Conservation (phyloP, 2,329 filamentous ascomycete species). For the Reticulascus tulasneorum region DNA sequence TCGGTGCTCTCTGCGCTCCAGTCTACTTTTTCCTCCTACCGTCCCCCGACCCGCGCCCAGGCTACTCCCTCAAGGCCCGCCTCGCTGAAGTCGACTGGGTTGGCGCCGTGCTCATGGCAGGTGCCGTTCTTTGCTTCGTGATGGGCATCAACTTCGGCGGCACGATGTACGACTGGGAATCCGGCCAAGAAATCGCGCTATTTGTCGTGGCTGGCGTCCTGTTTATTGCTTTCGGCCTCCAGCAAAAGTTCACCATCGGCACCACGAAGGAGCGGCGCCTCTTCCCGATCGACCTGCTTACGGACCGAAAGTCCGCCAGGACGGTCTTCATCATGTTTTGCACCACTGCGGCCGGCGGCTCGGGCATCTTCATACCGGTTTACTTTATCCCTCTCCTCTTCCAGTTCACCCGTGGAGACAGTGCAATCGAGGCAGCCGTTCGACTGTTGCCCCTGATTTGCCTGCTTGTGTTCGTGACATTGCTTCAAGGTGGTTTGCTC, state of each 20-base stretch:
- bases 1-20: conserved; percentile 29
- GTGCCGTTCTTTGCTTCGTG: conserved; percentile 34
- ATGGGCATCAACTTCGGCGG: conserved; percentile 51
- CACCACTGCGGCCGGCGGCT: conserved; percentile 5
- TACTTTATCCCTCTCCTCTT: conserved; percentile 50
- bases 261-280: conserved; percentile 32
- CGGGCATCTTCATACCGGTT: conserved; percentile 20
- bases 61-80: conserved; percentile 18
- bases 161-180: conserved; percentile 41
- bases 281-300: conserved; percentile 45
- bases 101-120: conserved; percentile 39
- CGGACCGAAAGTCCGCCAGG: conserved; percentile 14
- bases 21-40: conserved; percentile 25
- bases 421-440: conserved; percentile 32
- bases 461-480: conserved; percentile 24
- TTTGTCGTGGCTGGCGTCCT: conserved; percentile 39
- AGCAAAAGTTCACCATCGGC: conserved; percentile 38
- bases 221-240: conserved; percentile 37
- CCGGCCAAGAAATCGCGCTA: conserved; percentile 37
- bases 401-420: conserved; percentile 39
- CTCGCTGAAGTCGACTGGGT: conserved; percentile 38
- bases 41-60: conserved; percentile 16
- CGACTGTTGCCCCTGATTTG: conserved; percentile 36
- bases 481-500: conserved; percentile 19
- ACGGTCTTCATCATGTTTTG: conserved; percentile 8